Conservation (phyloP, 805 yeast genomes). For the Kodamaea hsintzibuensis region DNA sequence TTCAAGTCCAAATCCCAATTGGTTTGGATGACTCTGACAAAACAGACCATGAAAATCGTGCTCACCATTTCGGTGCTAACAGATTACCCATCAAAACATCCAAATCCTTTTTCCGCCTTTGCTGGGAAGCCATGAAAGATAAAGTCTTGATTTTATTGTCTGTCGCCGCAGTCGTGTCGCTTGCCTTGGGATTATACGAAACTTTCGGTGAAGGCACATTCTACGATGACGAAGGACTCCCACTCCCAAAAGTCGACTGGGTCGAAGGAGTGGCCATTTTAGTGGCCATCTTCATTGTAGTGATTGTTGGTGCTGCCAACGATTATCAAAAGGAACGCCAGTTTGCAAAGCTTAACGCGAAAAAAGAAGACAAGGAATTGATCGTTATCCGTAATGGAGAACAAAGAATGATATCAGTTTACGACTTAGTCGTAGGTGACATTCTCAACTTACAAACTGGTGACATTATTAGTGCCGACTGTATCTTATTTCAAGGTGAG, state of each 20-base stretch:
- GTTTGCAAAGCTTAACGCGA: constrained; percentile 81
- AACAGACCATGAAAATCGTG: constrained; percentile 38
- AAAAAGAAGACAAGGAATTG: constrained; percentile 81
- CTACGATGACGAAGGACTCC: constrained; percentile 75
- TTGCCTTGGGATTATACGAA: constrained; percentile 89
- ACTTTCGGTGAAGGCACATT: constrained; percentile 82
- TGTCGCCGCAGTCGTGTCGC: constrained; percentile 84
- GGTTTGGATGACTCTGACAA: constrained; percentile 45
- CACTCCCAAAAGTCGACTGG: constrained; percentile 89
- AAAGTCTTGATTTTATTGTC: constrained; percentile 82
- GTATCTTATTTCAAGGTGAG: constrained; percentile 68
- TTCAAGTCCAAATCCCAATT: constrained; percentile 34
- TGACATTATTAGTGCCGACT: constrained; percentile 90
- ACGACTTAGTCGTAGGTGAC: constrained; percentile 85
- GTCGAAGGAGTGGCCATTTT: constrained; percentile 98
- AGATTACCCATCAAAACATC: constrained; percentile 68
- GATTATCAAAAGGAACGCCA: constrained; percentile 96
- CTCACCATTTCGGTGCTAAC: constrained; percentile 64
- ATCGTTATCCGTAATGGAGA: constrained; percentile 74
- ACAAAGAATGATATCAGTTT: constrained; percentile 67
- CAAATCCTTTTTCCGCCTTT: constrained; percentile 65
- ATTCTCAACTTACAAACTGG: constrained; percentile 84
- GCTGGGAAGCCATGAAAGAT: constrained; percentile 86
- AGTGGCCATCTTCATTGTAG: constrained; percentile 87
- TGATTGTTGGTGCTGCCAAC: constrained; percentile 90